Evolutionary conservation across 192 early-diverging fungal genomes (phyloP).

Genomic region (Phycomyces nitens): DNA sequence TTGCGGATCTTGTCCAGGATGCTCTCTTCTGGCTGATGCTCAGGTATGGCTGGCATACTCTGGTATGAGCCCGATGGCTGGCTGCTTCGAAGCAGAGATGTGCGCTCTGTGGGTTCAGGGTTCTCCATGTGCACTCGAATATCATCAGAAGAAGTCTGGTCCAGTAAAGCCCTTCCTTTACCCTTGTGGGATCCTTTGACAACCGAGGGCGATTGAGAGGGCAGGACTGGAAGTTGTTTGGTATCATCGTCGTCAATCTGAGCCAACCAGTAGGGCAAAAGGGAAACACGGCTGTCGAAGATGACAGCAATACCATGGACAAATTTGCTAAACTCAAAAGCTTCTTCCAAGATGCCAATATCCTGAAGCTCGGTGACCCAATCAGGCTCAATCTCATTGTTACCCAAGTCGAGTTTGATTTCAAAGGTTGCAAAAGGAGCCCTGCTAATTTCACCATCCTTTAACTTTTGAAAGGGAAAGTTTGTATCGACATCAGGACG

Average conservation of each 20-base stretch:
- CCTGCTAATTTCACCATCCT: slow-evolving; percentile 73
- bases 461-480: slow-evolving; percentile 77
- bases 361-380: slow-evolving; percentile 78
- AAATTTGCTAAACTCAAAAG: slow-evolving; percentile 84
- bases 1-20: background rate
- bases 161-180: slow-evolving; percentile 16
- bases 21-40: background rate
- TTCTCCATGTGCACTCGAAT: background rate
- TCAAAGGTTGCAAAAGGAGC: slow-evolving; percentile 96
- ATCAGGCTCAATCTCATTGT: slow-evolving; percentile 59
- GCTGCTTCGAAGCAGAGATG: slow-evolving; percentile 3
- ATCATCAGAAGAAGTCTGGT: background rate
- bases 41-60: background rate
- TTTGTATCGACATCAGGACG: slow-evolving; percentile 79
- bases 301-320: slow-evolving; percentile 77
- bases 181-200: slow-evolving; percentile 1
- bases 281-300: slow-evolving; percentile 55
- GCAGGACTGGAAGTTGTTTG: slow-evolving; percentile 23
- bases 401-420: slow-evolving; percentile 75
- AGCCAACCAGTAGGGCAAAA: slow-evolving; percentile 62
- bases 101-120: slow-evolving; percentile 7
- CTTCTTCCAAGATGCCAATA: slow-evolving; percentile 71
- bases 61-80: slow-evolving; percentile 1
- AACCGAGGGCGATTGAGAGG: slow-evolving; percentile 22
- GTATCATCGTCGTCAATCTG: slow-evolving; percentile 28